Evolutionary conservation across 306 rosid genomes (phyloP), one percentile per base, ranked within the genome.

Genomic region (Hippophae tibetana): DNA sequence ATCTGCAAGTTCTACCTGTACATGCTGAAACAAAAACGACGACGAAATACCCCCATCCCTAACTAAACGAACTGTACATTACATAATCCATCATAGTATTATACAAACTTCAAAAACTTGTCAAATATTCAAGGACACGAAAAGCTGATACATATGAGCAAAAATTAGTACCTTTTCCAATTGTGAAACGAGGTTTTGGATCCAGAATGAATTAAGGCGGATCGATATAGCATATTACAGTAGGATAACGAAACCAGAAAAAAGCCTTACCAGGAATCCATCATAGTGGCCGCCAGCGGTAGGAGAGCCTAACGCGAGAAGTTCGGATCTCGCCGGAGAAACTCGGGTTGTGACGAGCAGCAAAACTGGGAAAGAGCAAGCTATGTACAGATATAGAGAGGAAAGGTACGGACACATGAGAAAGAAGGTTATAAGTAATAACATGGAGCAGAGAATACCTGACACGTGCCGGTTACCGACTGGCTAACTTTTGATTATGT

Each of bases 111-210:
- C 66, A 52, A 8, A 52, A 63, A 56, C 11, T 27, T 10, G 5
- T 7, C 8, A 52, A 56, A 43, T 53, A 43, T 48, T 23, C n/a
- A 43, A 10, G 14, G 49, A 40, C 53, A 54, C 43, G 38, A 31
- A 31, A 31, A 31, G 38, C 44, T 44, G 55, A 58, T 52, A 43
- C 38, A 44, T n/a, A 58, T 47, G 31, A 68, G 47, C 48, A 70
- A 51, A n/a, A 26, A 41, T 61, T n/a, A 14, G 49, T 3, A 52
- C 41, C 58, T 52, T 72, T 79, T 66, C 81, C 92, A 74, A 72
- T 82, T 68, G 81, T 76, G 95, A 71, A 86, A 89, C 92, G 89
- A 81, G 82, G 84, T 69, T 57, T 86, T 84, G 69, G 96, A 81
- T 66, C 77, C 88, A 66, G 67, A 63, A 65, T 68, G 77, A 53